A percentile compares a stretch with the other conserved stretches of the same genome.
phyloP scores from a whole-genome alignment of 768 basidiomycete species.

The Trametes elegans region DNA sequence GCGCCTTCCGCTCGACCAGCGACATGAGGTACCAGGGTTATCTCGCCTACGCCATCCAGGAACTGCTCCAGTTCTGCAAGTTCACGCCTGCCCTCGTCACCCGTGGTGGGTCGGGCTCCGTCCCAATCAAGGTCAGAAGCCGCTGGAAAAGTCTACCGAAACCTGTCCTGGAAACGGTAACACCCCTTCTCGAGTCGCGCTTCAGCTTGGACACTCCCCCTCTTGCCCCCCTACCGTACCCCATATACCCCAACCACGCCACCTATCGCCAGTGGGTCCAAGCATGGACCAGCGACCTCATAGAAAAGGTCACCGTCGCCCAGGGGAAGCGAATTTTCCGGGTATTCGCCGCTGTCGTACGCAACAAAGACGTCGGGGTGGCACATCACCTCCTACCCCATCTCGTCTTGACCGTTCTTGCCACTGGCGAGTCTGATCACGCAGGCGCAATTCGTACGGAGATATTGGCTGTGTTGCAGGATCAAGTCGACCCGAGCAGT shows the following conservation, averaged over 20 bases:
- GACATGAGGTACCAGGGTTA: conserved; percentile 90
- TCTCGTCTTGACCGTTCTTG: conserved; percentile 80
- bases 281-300: conserved; percentile 80
- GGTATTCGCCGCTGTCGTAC: conserved; percentile 73
- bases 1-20: conserved; percentile 89
- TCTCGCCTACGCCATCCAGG: conserved; percentile 90
- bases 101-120: conserved; percentile 43
- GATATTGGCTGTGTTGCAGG: conserved; percentile 77
- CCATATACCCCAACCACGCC: conserved; percentile 71
- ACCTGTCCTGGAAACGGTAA: conserved; percentile 80
- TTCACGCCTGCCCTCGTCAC: conserved; percentile 78
- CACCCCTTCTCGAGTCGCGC: conserved; percentile 74
- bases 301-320: conserved; percentile 56
- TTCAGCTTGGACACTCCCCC: conserved; percentile 40
- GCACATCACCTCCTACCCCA: conserved; percentile 90
- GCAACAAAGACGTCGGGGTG: conserved; percentile 91
- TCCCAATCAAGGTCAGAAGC: conserved; percentile 63
- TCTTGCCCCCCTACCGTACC: conserved; percentile 34
- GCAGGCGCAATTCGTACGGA: conserved; percentile 68
- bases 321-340: conserved; percentile 71
- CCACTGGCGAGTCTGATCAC: conserved; percentile 67
- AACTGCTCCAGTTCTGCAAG: conserved; percentile 81
- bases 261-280: conserved; percentile 98
- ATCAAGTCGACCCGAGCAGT: conserved; percentile 72
- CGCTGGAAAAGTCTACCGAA: conserved; percentile 82